Base-by-base conservation (phyloP, 2,329 filamentous ascomycete genomes). In the Aspergillus pseudoglaucus region DNA sequence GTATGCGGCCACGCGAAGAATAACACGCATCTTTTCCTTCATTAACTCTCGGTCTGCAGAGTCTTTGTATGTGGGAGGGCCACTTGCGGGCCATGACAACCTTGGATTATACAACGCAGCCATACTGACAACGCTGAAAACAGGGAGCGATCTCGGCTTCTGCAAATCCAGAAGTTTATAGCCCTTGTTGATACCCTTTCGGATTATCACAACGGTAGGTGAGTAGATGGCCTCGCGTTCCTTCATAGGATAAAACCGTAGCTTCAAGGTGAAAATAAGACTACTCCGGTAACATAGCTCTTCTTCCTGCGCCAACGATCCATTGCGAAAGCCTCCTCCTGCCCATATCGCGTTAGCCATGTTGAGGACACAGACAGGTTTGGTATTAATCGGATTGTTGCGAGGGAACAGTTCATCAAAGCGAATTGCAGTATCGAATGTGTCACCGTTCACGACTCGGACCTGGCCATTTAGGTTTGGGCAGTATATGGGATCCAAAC, bases 231-330 rank as follows among this genome's bases (percentile, higher is more conserved):
- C 78, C 47, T 74, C 73, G 5, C 71, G 65, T 12, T 71, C 64
- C 20, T 67, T 66, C 49, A 80, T 69, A 0, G 81, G 81, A 59
- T 85, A 85, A 58, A 76, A 76, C 3, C 56, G 44, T 7, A 44
- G 32, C 32, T 71, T 68, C n/a, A 74, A 60, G 2, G 67, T 67
- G 30, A 59, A 63, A 47, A 53, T 59, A 8, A 75, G 65, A 35
- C 64, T 75, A 47, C 75, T 80, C 39, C 83, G 78, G 60, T 82
- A 83, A 66, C 82, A 87, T 6, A 88, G 72, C 2, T 79, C 76
- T 68, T 88, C 84, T 66, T 88, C 84, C 63, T 88, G 84, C 0
- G 84, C 83, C 25, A 78, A 65, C 47, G 81, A 73, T 32, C 84
- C 84, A 33, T 73, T 74, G 4, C 75, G 60, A 76, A 82, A 87